Evolutionary conservation across 495 filamentous ascomycete species (phyloP).

Genomic region (Echria macrotheca): DNA sequence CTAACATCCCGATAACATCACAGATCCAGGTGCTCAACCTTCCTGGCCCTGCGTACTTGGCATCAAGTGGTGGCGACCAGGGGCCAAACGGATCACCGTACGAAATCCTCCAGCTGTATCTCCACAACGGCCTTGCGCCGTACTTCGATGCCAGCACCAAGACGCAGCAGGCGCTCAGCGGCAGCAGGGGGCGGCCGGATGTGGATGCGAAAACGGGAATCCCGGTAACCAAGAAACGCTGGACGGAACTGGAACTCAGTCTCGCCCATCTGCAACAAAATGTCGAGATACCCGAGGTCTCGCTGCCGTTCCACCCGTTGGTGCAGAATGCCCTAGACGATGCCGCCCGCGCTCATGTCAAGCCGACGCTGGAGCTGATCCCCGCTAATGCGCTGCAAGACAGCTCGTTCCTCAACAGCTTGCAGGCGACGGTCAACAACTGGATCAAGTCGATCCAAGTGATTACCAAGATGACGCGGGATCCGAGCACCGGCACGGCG

Average conservation of each 20-base stretch:
- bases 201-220: slow-evolving; percentile 89
- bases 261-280: slow-evolving; percentile 92
- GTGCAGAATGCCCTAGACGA: slow-evolving; percentile 78
- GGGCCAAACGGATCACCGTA: slow-evolving; percentile 73
- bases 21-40: slow-evolving; percentile 92
- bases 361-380: slow-evolving; percentile 70
- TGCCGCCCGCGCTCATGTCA: slow-evolving; percentile 57
- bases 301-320: slow-evolving; percentile 76
- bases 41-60: slow-evolving; percentile 66
- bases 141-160: slow-evolving; percentile 95
- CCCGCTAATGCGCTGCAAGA: slow-evolving; percentile 66
- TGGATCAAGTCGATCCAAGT: slow-evolving; percentile 98
- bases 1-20: slow-evolving; percentile 65
- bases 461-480: slow-evolving; percentile 90
- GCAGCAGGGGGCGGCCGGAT: slow-evolving; percentile 64
- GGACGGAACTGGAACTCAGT: slow-evolving; percentile 86
- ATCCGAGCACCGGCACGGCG: slow-evolving; percentile 81
- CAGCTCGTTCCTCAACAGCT: slow-evolving; percentile 84
- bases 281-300: slow-evolving; percentile 90
- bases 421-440: slow-evolving; percentile 87
- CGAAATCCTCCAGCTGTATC: slow-evolving; percentile 79
- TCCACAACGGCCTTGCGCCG: slow-evolving; percentile 82
- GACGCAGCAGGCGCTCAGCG: slow-evolving; percentile 63
- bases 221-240: slow-evolving; percentile 91
- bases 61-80: slow-evolving; percentile 58